These are phyloP conservation scores for Crithidia bombi DNA, from an alignment of 208 protist genomes.

Conservation along the genomic window DNA sequence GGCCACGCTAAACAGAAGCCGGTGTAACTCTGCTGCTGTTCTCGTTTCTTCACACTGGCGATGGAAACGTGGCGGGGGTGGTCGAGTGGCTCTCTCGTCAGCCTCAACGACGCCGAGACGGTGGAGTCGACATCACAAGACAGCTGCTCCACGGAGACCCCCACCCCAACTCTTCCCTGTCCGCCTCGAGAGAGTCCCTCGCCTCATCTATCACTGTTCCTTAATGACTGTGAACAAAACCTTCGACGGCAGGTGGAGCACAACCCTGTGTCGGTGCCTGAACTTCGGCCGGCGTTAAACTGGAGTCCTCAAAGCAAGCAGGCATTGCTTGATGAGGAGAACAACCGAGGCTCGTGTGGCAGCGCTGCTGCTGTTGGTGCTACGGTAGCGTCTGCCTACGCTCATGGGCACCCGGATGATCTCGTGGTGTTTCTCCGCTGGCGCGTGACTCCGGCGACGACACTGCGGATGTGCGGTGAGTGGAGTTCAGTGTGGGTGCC, in stretches of 20 bases:
- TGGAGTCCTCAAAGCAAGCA: background rate
- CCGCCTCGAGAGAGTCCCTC: background rate
- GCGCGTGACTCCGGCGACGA: background rate
- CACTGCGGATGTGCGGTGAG: background rate
- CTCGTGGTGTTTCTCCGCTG: conserved; percentile 18
- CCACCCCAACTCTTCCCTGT: too few relatives aligned
- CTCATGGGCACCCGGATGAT: conserved; percentile 7
- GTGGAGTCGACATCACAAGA: conserved; percentile 27
- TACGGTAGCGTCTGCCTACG: background rate
- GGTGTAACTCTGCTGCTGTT: too few relatives aligned
- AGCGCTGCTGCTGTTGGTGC: too few relatives aligned
- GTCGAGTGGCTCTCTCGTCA: background rate
- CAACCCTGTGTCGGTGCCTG: conserved; percentile 1
- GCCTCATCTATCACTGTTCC: background rate
- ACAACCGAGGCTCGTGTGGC: background rate
- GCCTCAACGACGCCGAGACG: conserved; percentile 25
- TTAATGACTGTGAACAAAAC: conserved; percentile 4
- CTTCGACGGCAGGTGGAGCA: conserved; percentile 19
- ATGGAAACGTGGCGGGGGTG: background rate
- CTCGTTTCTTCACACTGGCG: too few relatives aligned
- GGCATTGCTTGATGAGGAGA: background rate
- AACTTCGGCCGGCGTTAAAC: conserved; percentile 6
- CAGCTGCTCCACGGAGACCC: conserved; percentile 31
- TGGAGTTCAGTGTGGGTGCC: conserved; percentile 26
- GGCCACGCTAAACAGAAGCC: too few relatives aligned